Evolutionary conservation across 495 filamentous ascomycete genomes (phyloP).

Genomic region (Elaphomyces granulatus): DNA sequence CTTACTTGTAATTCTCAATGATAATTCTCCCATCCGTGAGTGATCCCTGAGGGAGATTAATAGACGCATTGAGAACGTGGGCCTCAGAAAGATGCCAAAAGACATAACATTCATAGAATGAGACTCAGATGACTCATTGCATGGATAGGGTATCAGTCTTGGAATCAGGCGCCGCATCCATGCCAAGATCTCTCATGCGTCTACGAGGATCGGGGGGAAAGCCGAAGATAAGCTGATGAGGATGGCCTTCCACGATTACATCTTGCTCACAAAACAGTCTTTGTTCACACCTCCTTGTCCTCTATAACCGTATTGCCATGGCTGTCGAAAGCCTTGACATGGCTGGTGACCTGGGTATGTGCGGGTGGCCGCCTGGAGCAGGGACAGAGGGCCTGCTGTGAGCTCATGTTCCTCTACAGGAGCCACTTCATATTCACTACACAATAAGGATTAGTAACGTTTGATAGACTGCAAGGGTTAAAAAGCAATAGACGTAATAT

Average conservation of each 20-base stretch:
- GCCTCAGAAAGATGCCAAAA: no score
- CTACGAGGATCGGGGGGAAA: no score
- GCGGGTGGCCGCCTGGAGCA: conserved; percentile 85
- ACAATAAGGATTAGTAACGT: conserved; percentile 1
- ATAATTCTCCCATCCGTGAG: no score
- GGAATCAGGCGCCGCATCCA: no score
- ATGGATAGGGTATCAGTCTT: no score
- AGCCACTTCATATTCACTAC: conserved; percentile 70
- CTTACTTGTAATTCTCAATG: no score
- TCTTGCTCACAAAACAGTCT: conserved; percentile 96
- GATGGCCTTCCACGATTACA: conserved; percentile 41
- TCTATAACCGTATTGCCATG: conserved; percentile 98
- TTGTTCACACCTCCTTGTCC: conserved; percentile 98
- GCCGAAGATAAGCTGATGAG: conserved; percentile 53
- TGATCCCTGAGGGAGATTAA: no score
- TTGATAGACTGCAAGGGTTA: conserved; percentile 5
- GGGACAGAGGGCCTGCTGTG: conserved; percentile 70
- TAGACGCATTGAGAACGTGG: no score
- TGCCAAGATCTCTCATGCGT: no score
- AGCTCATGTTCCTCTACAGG: conserved; percentile 86
- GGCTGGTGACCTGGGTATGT: conserved; percentile 79
- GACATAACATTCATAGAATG: no score
- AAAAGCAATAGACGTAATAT: neutral
- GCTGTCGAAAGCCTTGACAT: conserved; percentile 79
- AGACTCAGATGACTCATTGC: no score